Percentiles rank a stretch among this genome's conserved stretches.
phyloP scores from a whole-genome alignment of 352 stramenopile genomes.

The Saprolegnia parasitica region DNA sequence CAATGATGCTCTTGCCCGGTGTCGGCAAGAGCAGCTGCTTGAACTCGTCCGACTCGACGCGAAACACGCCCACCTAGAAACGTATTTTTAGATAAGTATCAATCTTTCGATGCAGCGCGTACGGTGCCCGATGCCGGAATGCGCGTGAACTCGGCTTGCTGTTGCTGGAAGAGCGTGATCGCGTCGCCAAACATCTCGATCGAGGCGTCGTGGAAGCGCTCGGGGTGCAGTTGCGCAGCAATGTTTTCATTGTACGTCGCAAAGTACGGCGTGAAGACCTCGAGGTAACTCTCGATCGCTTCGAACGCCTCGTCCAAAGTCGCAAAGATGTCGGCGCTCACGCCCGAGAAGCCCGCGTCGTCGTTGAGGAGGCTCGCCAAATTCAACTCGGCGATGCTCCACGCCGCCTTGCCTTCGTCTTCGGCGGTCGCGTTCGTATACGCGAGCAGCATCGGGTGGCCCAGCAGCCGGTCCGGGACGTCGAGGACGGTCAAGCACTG shows the following conservation, averaged over 20 bases:
- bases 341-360: constrained; percentile 69
- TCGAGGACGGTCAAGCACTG: constrained; percentile 85
- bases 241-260: constrained; percentile 86
- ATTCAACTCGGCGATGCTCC: constrained; percentile 73
- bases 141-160: constrained; percentile 73
- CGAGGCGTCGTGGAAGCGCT: constrained; percentile 63
- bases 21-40: constrained; percentile 86
- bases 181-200: constrained; percentile 77
- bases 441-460: constrained; percentile 62
- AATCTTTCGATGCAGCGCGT: background rate
- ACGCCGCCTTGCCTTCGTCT: constrained; percentile 78
- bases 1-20: constrained; percentile 81
- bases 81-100: background rate
- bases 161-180: constrained; percentile 75
- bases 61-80: constrained; percentile 82
- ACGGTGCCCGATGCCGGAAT: constrained; percentile 74
- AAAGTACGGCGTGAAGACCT: constrained; percentile 86
- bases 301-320: constrained; percentile 76
- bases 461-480: constrained; percentile 77
- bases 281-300: constrained; percentile 80
- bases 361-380: constrained; percentile 79
- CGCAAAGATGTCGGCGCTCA: constrained; percentile 84
- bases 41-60: constrained; percentile 84
- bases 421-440: constrained; percentile 79
- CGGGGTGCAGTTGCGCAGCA: constrained; percentile 51